phyloP scores from a whole-genome alignment of 2,329 filamentous ascomycete species.

The Pseudocercospora eumusae region DNA sequence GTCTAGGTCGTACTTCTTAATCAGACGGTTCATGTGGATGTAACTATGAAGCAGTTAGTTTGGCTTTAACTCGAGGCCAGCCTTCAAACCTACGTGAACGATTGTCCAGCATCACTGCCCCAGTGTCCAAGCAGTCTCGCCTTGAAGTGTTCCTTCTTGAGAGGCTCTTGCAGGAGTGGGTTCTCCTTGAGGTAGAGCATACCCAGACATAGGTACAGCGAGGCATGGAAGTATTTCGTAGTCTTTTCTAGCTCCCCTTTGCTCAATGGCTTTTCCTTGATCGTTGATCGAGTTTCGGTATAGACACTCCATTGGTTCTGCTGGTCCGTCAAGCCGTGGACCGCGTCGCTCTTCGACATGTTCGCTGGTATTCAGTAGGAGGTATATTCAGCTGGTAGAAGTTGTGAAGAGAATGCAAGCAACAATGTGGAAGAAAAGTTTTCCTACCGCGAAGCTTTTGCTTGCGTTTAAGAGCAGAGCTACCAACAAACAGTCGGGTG shows the following conservation, averaged over 20 bases:
- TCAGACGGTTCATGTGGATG: conserved; percentile 79
- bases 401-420: not conserved
- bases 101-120: conserved; percentile 77
- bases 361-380: not conserved
- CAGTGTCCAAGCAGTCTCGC: conserved; percentile 74
- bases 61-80: not conserved
- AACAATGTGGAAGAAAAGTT: not conserved
- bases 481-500: not conserved
- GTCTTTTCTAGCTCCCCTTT: conserved; percentile 67
- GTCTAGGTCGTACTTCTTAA: conserved; percentile 74
- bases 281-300: conserved; percentile 37
- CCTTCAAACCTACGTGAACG: conserved; percentile 58
- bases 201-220: conserved; percentile 72
- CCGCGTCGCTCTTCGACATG: conserved; percentile 13
- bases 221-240: conserved; percentile 73
- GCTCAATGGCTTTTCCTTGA: conserved; percentile 57
- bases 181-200: conserved; percentile 81
- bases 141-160: conserved; percentile 71
- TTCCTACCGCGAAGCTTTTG: conserved; percentile 4
- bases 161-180: conserved; percentile 68
- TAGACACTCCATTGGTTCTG: conserved; percentile 38
- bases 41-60: conserved; percentile 45
- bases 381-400: not conserved
- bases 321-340: conserved; percentile 30
- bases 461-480: conserved; percentile 3